Base-by-base conservation (phyloP, 2,329 filamentous ascomycete species). In the Mollisiaceae sp. region DNA sequence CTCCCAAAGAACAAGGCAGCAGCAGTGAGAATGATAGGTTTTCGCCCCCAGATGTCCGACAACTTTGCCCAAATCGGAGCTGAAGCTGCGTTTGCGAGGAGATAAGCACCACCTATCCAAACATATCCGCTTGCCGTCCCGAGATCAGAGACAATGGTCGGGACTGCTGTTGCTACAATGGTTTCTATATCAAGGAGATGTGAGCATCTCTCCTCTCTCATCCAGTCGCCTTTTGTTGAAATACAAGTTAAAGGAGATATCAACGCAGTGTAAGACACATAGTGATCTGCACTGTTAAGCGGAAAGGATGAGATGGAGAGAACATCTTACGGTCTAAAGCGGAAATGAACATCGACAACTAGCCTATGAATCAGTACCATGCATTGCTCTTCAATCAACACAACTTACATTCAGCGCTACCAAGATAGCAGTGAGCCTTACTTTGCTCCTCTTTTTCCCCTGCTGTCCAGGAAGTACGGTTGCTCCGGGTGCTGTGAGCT, bases 21-120 rank as follows among this genome's bases (percentile, higher is more conserved):
- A 20, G 86, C 86, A 2, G 83, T 70, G 15, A 91, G 77, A 36
- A 91, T 78, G 58, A 89, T 82, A 14, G 83, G 83, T 71, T 90
- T 91, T 47, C 89, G 81, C 2, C 89, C 88, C 78, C 85, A 90
- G 65, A 91, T 90, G 69, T 91, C 89, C 54, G 85, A 86, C 24
- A 89, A 77, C 72, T 89, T 89, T 24, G 86, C 86, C 85, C 74
- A 77, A 20, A 73, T 63, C 43, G 68, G 70, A 27, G 45, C 62
- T 14, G 64, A 14, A 90, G 78, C 1, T 87, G 89, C 55, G 83
- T 78, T 64, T 78, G 77, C 61, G 24, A 70, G 59, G 55, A 68
- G 62, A 68, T 84, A 85, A 6, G 82, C 80, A 18, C 78, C 80
- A 14, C 83, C 83, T 43, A 86, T 81, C 84, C 84, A 86, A 4